A percentile compares a stretch with the other conserved stretches of the same genome.
Evolutionary conservation across 2,329 filamentous ascomycete genomes (phyloP).

Genomic region (Orbilia ellipsospora): DNA sequence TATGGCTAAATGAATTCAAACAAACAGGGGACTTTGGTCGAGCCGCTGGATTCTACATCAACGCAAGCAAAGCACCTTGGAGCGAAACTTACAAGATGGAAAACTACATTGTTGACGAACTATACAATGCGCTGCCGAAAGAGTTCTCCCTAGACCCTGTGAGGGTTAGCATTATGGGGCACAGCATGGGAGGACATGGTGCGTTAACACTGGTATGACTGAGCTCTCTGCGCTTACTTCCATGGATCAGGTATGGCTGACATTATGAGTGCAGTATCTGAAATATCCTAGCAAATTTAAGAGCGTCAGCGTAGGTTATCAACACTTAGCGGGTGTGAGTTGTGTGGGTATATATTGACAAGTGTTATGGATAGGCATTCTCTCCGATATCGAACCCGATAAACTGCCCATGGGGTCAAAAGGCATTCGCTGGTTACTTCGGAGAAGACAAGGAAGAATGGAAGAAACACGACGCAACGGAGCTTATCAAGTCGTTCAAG

Average conservation of each 20-base stretch:
- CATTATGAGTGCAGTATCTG: constrained; percentile 70
- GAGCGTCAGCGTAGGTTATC: constrained; percentile 71
- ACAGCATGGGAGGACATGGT: constrained; percentile 97
- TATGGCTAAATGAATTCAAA: not conserved
- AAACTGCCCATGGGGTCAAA: constrained; percentile 88
- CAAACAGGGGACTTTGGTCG: constrained; percentile 83
- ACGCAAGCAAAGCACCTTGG: constrained; percentile 82
- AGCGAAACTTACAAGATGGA: constrained; percentile 90
- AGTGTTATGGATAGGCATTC: constrained; percentile 69
- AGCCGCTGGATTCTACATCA: constrained; percentile 93
- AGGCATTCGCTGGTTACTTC: constrained; percentile 92
- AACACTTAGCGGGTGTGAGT: not conserved
- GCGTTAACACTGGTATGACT: constrained; percentile 78
- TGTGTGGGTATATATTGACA: too few species aligned
- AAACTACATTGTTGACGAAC: constrained; percentile 86
- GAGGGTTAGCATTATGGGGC: constrained; percentile 85
- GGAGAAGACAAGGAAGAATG: constrained; percentile 79
- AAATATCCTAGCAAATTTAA: constrained; percentile 91
- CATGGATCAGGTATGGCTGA: not conserved
- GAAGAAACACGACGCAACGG: constrained; percentile 91
- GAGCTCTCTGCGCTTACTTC: not conserved
- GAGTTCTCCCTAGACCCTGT: constrained; percentile 77
- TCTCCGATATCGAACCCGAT: constrained; percentile 89
- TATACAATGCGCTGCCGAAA: constrained; percentile 79
- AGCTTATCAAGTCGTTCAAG: constrained; percentile 82